Evolutionary conservation across 495 filamentous ascomycete species (phyloP).

Genomic region (Penicillium soppii): DNA sequence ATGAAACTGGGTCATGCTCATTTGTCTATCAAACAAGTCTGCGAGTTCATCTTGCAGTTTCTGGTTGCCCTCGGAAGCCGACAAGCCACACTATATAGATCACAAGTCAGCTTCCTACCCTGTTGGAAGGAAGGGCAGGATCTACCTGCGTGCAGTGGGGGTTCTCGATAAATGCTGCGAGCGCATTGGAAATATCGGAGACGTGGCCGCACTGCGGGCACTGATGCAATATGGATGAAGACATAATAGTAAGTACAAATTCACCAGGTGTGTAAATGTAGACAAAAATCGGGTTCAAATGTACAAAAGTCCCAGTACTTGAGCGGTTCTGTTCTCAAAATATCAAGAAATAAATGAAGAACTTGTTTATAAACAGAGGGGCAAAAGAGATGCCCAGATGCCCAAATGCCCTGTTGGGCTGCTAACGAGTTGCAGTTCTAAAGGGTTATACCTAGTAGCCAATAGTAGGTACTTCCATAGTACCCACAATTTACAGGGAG

Average conservation of each 20-base stretch:
- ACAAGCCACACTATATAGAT: conserved; percentile 35
- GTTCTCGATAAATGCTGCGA: conserved; percentile 33
- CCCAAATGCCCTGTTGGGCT: conserved; percentile 9
- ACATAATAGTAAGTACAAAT: no score
- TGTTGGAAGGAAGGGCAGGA: not conserved
- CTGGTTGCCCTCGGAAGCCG: conserved; percentile 42
- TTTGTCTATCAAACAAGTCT: conserved; percentile 63
- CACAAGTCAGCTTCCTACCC: conserved; percentile 11
- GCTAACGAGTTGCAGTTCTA: not conserved
- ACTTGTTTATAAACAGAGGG: not conserved
- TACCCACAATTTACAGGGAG: not conserved
- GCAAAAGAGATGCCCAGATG: conserved; percentile 4
- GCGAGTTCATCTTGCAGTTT: conserved; percentile 65
- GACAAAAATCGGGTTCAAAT: not conserved
- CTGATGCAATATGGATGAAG: conserved; percentile 34
- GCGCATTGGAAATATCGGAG: conserved; percentile 32
- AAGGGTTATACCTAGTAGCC: not conserved
- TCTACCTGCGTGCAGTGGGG: conserved; percentile 40
- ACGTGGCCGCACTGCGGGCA: conserved; percentile 39
- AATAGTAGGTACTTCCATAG: not conserved
- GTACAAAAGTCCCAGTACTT: no score
- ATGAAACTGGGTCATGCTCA: conserved; percentile 37
- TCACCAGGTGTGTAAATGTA: no score
- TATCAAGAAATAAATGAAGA: not conserved
- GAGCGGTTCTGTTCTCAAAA: not conserved